Evolutionary conservation across 2,329 filamentous ascomycete genomes (phyloP).

Genomic region (Endoconidiophora polonica): DNA sequence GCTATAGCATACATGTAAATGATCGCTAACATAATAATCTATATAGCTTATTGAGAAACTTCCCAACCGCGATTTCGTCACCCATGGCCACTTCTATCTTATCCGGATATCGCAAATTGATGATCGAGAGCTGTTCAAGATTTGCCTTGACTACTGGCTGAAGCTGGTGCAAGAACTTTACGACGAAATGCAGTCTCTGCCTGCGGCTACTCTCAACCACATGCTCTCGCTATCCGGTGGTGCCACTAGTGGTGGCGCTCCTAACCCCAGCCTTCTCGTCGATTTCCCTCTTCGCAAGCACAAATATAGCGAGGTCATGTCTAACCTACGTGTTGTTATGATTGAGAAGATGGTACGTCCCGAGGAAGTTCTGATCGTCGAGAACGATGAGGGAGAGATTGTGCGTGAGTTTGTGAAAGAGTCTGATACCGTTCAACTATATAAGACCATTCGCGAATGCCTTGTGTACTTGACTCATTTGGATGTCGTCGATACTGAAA

Average conservation of each 20-base stretch:
- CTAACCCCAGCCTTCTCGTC: constrained; percentile 66
- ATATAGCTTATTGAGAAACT: constrained; percentile 77
- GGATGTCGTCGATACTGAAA: constrained; percentile 92
- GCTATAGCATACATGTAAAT: constrained; percentile 7
- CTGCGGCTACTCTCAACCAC: constrained; percentile 83
- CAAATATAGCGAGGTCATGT: constrained; percentile 88
- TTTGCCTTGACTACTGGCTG: constrained; percentile 97
- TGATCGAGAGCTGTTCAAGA: constrained; percentile 98
- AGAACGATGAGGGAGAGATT: constrained; percentile 98
- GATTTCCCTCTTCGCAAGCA: constrained; percentile 94
- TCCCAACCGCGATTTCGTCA: constrained; percentile 85
- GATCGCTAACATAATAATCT: constrained; percentile 7
- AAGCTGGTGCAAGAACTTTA: constrained; percentile 96
- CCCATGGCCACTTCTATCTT: constrained; percentile 93
- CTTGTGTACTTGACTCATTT: constrained; percentile 93
- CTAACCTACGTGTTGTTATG: constrained; percentile 92
- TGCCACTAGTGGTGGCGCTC: constrained; percentile 63
- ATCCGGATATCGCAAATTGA: constrained; percentile 98
- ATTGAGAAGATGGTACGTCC: constrained; percentile 99
- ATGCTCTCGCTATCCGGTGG: constrained; percentile 59
- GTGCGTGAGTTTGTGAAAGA: constrained; percentile 99
- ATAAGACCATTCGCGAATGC: constrained; percentile 97
- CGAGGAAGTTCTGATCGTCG: constrained; percentile 96
- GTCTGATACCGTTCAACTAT: constrained; percentile 95
- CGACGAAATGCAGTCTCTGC: constrained; percentile 95